A percentile compares a stretch with the other conserved stretches of the same genome.
phyloP scores from a whole-genome alignment of 2,329 filamentous ascomycete genomes.

The Ascochyta pisi region DNA sequence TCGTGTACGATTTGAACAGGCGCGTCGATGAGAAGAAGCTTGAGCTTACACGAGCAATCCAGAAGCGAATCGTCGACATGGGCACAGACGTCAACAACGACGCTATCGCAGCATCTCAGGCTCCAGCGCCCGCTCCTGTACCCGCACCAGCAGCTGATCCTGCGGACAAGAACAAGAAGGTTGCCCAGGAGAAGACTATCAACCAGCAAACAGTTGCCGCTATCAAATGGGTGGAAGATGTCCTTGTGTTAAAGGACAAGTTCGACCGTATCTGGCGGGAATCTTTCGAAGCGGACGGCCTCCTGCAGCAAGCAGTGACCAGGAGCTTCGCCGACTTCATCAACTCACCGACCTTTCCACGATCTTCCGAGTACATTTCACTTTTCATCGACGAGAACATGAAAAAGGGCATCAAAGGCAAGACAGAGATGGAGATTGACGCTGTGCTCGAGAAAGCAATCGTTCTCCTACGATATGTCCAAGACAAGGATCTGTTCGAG shows the following conservation, averaged over 20 bases:
- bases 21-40: constrained; percentile 78
- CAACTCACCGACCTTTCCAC: constrained; percentile 73
- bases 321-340: constrained; percentile 93
- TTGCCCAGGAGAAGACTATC: constrained; percentile 56
- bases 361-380: constrained; percentile 90
- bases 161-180: constrained; percentile 58
- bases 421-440: constrained; percentile 88
- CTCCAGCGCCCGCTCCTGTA: constrained; percentile 52
- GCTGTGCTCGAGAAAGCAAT: constrained; percentile 87
- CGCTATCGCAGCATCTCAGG: constrained; percentile 63
- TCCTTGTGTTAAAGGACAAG: constrained; percentile 83
- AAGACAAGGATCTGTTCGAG: constrained; percentile 94
- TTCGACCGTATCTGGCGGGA: constrained; percentile 79
- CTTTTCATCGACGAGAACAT: constrained; percentile 97
- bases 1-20: constrained; percentile 79
- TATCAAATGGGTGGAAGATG: constrained; percentile 94
- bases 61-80: constrained; percentile 77
- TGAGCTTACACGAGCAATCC: constrained; percentile 73
- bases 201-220: constrained; percentile 86
- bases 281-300: constrained; percentile 77
- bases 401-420: constrained; percentile 91
- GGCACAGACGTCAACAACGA: constrained; percentile 82
- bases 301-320: constrained; percentile 81
- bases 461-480: constrained; percentile 82
- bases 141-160: constrained; percentile 52